Evolutionary conservation across 768 basidiomycete genomes (phyloP).

Genomic region (Auricularia auricula-judae): DNA sequence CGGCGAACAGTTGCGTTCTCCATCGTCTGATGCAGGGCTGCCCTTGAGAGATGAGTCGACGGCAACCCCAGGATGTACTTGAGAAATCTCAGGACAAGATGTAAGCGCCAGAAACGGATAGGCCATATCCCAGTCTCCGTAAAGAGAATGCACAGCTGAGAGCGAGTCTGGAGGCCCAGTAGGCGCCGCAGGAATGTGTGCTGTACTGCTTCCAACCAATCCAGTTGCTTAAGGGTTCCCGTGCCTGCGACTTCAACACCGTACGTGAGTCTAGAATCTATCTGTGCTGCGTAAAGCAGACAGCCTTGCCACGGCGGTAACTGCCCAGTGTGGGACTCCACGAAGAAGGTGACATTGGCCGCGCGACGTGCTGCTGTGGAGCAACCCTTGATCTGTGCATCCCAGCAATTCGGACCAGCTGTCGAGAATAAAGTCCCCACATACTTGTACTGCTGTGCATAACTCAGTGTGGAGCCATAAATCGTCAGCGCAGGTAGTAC

Average conservation of each 20-base stretch:
- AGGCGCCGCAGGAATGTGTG: too few relatives aligned
- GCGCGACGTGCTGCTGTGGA: neutral
- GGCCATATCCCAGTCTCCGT: too few relatives aligned
- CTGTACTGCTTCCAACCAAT: too few relatives aligned
- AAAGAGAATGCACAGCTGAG: too few relatives aligned
- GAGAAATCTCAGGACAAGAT: neutral
- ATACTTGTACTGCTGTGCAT: conserved; percentile 2
- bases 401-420: conserved; percentile 1
- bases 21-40: neutral
- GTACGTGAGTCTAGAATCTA: conserved; percentile 16
- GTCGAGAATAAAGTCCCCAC: conserved; percentile 5
- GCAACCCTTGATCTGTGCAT: neutral
- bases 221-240: conserved; percentile 1
- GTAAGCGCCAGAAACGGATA: too few relatives aligned
- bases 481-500: neutral
- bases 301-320: conserved; percentile 6
- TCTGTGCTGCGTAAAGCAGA: conserved; percentile 13
- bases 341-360: neutral
- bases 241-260: conserved; percentile 14
- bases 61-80: neutral
- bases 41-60: neutral
- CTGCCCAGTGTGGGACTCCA: neutral
- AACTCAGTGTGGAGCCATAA: neutral
- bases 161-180: too few relatives aligned
- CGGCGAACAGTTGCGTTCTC: neutral